Evolutionary conservation across 306 rosid genomes (phyloP), one percentile per base, ranked within the genome.

Genomic region (Vigna radiata): DNA sequence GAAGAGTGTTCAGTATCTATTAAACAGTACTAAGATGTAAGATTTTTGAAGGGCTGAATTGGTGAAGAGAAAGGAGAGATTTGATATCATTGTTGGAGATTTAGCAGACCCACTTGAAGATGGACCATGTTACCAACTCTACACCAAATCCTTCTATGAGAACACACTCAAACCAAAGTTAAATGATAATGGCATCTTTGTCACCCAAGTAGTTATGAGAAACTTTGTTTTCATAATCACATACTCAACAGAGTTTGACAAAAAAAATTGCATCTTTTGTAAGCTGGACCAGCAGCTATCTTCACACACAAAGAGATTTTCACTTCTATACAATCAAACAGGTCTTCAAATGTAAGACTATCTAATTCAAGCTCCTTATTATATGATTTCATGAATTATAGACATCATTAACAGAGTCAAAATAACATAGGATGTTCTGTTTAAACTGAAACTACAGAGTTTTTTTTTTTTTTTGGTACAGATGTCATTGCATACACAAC

Each of bases 251-350:
- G 60, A 7, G 31, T 39, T 46, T 68, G 19, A 68, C 7, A 36
- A 19, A 19, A 19, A 36, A 33, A 23, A 18, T 39, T 41, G 7
- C 56, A 6, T 12, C 6, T 47, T 83, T 16, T 83, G 47, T 71
- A 94, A 97, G 98, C 97, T 62, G 97, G 98, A 88, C 98, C 98
- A 5, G 97, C 98, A 6, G 98, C 97, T 44, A 88, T 95, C 82
- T 87, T 88, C 84, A 92, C 97, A 63, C 98, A 92, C 88, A 92
- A 87, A 81, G 96, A 95, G 82, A 97, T 95, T 67, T 95, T 95
- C 88, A 89, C 98, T 76, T 90, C 97, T 7, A 92, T 95, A 95
- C 98, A n/a, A 85, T 88, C 83, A 92, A 87, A 83, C 98, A 95
- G 13, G 97, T 90, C 73, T 95, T 95, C 83, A 90, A 90, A 65